Evolutionary conservation across 768 basidiomycete genomes (phyloP), one percentile per base, ranked within the genome.

Genomic region (Dacryopinax spathularia): DNA sequence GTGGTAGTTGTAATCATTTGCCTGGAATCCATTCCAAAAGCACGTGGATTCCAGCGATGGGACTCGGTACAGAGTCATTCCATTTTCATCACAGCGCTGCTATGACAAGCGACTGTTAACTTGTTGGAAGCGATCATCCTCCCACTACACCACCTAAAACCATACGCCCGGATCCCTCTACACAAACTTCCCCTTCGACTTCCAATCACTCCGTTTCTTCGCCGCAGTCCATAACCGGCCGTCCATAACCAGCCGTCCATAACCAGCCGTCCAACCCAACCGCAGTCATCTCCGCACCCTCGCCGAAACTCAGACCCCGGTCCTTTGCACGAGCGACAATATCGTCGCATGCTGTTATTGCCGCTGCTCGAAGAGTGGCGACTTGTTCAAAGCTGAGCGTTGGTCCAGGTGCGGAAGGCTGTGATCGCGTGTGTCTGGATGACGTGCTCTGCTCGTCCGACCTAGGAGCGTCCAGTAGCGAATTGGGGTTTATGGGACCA

Each of bases 401-500:
- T 5, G 48, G 48, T 13, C 48, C 48, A 9, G 48, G 48, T 7
- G 22, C 31, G 9, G 48, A 29, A 22, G 25, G 25, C 7, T 27
- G 48, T 3, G 48, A 56, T 5, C 25, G 18, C 25, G 22, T 29
- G 25, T 56, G 25, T 20, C 31, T 31, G 3, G n/a, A n/a, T n/a
- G 5, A 22, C 13, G 2, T 27, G 25, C 25, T 7, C 29, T 31
- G 10, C 5, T 56, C 48, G 5, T 56, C 48, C 12, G 48, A 10
- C 6, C 9, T 10, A 10, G 48, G 48, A 3, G 31, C 2, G 15
- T 56, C 13, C 48, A 56, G 48, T 29, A 56, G 25, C 18, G 13
- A 13, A 3, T 25, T 29, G 9, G 43, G 63, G 37, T 20, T 44
- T 36, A 56, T 60, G 56, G 22, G 79, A 79, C 81, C 78, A 71